Conservation (phyloP, 2,329 filamentous ascomycete species). For the Botrytis sinoallii region DNA sequence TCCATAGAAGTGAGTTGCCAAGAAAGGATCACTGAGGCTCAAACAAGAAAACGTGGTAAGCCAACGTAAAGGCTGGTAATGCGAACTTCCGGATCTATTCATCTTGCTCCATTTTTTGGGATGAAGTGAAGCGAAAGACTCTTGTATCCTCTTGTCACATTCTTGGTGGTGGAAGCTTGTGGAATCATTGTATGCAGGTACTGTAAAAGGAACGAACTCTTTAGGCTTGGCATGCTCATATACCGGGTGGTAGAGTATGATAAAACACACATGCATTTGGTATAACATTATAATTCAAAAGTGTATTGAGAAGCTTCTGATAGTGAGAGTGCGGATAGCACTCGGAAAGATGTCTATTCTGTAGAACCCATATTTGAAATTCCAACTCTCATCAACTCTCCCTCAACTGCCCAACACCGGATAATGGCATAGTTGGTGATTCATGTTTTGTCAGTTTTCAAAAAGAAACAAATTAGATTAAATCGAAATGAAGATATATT, state of each 20-base stretch:
- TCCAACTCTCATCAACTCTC: neutral
- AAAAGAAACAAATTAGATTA: neutral
- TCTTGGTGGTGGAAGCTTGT: neutral
- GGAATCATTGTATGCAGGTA: neutral
- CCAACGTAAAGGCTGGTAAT: neutral
- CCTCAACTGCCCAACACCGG: neutral
- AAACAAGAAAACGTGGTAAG: slow-evolving; percentile 11
- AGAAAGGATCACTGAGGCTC: neutral
- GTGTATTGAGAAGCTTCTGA: neutral
- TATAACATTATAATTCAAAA: neutral
- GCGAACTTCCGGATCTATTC: neutral
- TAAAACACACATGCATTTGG: neutral
- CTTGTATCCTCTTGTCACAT: neutral
- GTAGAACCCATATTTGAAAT: neutral
- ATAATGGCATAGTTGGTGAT: neutral
- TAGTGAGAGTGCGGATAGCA: neutral
- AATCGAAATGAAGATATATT: neutral
- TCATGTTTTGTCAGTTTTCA: no score
- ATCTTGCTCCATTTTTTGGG: neutral
- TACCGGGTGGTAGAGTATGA: neutral
- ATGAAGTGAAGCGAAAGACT: neutral
- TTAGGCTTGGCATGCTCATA: neutral
- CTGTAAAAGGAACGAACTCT: neutral
- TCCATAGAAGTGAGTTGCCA: slow-evolving; percentile 21
- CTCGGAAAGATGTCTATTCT: neutral